These are phyloP conservation scores for Marasmius tenuissimus DNA, from an alignment of 1,284 basidiomycete species.

Conservation along the genomic window DNA sequence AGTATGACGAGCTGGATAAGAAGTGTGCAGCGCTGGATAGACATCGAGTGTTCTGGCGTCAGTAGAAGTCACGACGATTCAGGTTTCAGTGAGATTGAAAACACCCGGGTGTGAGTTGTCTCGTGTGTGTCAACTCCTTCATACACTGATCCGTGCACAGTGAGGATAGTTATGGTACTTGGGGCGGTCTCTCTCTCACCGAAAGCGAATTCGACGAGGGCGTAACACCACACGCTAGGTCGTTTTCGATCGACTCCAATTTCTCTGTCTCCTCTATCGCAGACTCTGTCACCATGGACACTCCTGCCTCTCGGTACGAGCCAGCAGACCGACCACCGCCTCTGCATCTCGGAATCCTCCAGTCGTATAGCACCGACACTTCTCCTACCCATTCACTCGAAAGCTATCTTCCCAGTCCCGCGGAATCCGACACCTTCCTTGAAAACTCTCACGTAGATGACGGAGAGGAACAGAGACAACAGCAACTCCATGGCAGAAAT, in stretches of 20 bases:
- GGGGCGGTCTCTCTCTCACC: slow-evolving; percentile 41
- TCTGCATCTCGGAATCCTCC: slow-evolving; percentile 49
- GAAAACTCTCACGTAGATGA: slow-evolving; percentile 24
- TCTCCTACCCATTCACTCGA: slow-evolving; percentile 58
- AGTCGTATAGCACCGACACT: slow-evolving; percentile 35
- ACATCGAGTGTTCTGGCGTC: slow-evolving; percentile 40
- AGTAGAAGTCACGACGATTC: slow-evolving; percentile 42
- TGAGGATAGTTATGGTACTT: slow-evolving; percentile 35
- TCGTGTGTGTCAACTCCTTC: slow-evolving; percentile 5
- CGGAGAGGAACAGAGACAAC: slow-evolving; percentile 14
- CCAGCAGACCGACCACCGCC: slow-evolving; percentile 46
- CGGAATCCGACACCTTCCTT: slow-evolving; percentile 48
- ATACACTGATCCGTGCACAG: slow-evolving; percentile 24
- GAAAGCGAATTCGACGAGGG: slow-evolving; percentile 34
- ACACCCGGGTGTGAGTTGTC: slow-evolving; percentile 31
- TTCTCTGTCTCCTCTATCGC: slow-evolving; percentile 49
- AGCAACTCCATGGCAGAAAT: slow-evolving; percentile 50
- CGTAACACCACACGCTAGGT: slow-evolving; percentile 55
- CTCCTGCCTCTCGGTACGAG: slow-evolving; percentile 20
- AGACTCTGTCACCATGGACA: slow-evolving; percentile 30
- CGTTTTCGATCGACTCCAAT: slow-evolving; percentile 64
- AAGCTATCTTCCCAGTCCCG: slow-evolving; percentile 58
- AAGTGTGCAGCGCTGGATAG: slow-evolving; percentile 74
- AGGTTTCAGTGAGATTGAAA: slow-evolving; percentile 42
- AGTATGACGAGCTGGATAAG: slow-evolving; percentile 74